Conservation (phyloP, 78 protist genomes). For the Tieghemostelium lacteum region DNA sequence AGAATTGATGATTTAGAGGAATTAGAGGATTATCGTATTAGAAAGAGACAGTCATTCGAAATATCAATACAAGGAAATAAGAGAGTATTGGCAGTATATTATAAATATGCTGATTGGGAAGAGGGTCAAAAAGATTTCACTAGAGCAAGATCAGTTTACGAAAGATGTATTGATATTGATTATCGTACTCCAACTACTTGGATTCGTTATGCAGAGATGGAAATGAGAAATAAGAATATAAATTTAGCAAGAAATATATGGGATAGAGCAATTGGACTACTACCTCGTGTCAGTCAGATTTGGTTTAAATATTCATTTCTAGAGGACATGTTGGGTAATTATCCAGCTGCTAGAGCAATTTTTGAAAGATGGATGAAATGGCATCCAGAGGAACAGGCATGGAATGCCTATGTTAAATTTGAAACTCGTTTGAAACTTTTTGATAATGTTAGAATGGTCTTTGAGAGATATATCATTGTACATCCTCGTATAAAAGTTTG, state of each 20-base stretch:
- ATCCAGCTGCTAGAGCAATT: constrained; percentile 91
- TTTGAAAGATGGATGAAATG: constrained; percentile 98
- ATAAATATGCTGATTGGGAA: constrained; percentile 97
- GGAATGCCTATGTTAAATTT: constrained; percentile 92
- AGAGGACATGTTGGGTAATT: constrained; percentile 98
- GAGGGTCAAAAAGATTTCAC: constrained; percentile 91
- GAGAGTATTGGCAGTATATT: constrained; percentile 31
- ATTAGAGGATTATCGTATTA: constrained; percentile 88
- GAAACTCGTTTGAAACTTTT: constrained; percentile 88
- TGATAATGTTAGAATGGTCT: constrained; percentile 86
- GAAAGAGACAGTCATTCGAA: constrained; percentile 90
- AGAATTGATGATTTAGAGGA: constrained; percentile 95
- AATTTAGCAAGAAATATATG: constrained; percentile 98
- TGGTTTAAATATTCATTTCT: constrained; percentile 96
- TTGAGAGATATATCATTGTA: constrained; percentile 45
- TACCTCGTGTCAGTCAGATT: constrained; percentile 94
- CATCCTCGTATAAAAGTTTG: constrained; percentile 87
- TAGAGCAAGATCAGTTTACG: constrained; percentile 94
- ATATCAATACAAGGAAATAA: constrained; percentile 34
- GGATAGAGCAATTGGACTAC: constrained; percentile 95
- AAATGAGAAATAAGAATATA: constrained; percentile 91
- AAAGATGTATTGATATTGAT: constrained; percentile 92
- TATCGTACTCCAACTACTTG: constrained; percentile 82
- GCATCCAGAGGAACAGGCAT: constrained; percentile 91
- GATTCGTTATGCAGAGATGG: constrained; percentile 98